Conservation (phyloP, 2,329 filamentous ascomycete species). For the Neoascochyta sp. region DNA sequence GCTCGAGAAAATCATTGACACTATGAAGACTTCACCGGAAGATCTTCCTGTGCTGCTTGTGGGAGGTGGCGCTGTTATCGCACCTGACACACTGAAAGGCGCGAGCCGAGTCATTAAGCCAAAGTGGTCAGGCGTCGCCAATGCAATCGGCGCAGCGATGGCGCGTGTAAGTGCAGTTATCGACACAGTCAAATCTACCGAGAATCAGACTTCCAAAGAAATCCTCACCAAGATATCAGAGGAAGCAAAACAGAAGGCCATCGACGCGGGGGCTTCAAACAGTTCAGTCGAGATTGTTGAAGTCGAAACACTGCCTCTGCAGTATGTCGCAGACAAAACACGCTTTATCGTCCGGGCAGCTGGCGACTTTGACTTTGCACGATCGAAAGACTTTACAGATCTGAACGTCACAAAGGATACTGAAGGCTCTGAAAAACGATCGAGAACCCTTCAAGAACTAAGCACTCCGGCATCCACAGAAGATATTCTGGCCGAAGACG, state of each 20-base stretch:
- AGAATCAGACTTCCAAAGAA: conserved; percentile 32
- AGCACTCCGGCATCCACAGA: conserved; percentile 15
- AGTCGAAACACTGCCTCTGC: conserved; percentile 52
- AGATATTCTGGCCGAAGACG: conserved; percentile 13
- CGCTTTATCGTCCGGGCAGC: conserved; percentile 55
- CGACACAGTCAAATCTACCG: conserved; percentile 40
- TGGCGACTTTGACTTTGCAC: conserved; percentile 46
- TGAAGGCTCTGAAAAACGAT: conserved; percentile 9
- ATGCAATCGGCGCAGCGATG: conserved; percentile 63
- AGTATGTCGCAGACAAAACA: conserved; percentile 52
- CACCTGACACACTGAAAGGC: conserved; percentile 53
- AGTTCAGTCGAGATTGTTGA: conserved; percentile 33
- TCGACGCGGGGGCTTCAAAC: conserved; percentile 37
- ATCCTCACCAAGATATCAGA: conserved; percentile 37
- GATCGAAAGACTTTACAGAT: conserved; percentile 27
- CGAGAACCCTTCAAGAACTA: conserved; percentile 3
- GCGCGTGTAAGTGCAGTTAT: conserved; percentile 53
- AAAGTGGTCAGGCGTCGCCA: conserved; percentile 57
- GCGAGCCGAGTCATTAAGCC: conserved; percentile 57
- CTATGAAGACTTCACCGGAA: conserved; percentile 60
- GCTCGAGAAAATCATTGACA: conserved; percentile 57
- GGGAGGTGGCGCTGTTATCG: conserved; percentile 60
- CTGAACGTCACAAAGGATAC: conserved; percentile 19
- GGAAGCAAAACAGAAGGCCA: conserved; percentile 39
- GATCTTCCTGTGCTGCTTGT: conserved; percentile 60